Base-by-base conservation (phyloP, 768 basidiomycete species). In the Pisolithus tinctorius region DNA sequence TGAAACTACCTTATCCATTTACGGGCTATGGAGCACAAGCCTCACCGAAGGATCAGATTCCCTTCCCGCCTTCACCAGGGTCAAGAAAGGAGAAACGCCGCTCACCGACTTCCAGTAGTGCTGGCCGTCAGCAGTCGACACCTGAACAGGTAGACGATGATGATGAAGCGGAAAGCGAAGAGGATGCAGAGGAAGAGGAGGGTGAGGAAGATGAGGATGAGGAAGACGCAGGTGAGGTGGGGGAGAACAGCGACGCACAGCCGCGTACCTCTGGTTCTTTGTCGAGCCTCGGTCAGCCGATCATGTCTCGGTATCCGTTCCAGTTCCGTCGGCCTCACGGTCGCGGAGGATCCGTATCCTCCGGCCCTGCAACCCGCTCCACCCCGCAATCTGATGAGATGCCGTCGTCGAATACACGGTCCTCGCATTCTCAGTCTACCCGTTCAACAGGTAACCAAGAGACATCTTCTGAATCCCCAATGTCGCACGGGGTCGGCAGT, bases 271-370 rank as follows among this genome's bases (percentile, higher is more conserved):
- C 88, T 0, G 86, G 82, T 17, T 92, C 90, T 7, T 82, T 93
- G 83, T 92, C 89, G 3, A 88, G 85, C 54, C 77, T 93, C 4
- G 90, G 90, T 3, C 83, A 86, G 23, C 89, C 88, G 1, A 74
- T 92, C 48, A 66, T 71, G 31, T 82, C 86, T 23, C 77, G 83
- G 0, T 86, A 84, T 60, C 86, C 85, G 9, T 86, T 87, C 75
- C 74, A 79, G 48, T 78, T 80, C 65, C 81, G 83, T 17, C 75
- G 75, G 2, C 63, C 64, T 1, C 64, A 64, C 34, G 57, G 63
- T 1, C 76, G 78, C 7, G 77, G 81, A 0, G 71, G 67, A 13
- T 74, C 57, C 17, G 53, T 64, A 26, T 78, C 74, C 6, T 75
- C 74, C 9, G 67, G 71, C 44, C 64, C 65, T 16, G 58, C 71